Evolutionary conservation across 2,329 filamentous ascomycete species (phyloP).

Genomic region (Clonostachys byssicola): DNA sequence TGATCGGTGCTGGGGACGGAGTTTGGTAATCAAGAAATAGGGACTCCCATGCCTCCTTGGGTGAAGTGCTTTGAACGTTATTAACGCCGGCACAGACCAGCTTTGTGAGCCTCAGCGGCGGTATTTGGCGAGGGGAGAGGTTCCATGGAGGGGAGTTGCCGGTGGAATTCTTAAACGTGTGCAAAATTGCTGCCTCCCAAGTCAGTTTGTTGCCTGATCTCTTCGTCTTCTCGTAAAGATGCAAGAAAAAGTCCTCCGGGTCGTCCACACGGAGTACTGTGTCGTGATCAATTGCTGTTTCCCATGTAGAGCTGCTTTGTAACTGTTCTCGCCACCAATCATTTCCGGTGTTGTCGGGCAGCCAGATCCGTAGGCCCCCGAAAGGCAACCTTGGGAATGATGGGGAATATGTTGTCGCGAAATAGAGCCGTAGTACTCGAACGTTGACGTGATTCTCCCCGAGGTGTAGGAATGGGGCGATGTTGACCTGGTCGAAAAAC

Average conservation of each 20-base stretch:
- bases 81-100: constrained; percentile 12
- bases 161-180: constrained; percentile 20
- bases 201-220: neutral
- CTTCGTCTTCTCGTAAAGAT: constrained; percentile 6
- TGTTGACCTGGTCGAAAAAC: constrained; percentile 24
- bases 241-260: constrained; percentile 8
- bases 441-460: constrained; percentile 18
- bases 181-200: neutral
- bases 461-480: constrained; percentile 12
- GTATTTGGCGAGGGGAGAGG: constrained; percentile 27
- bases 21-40: constrained; percentile 3
- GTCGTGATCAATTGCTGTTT: constrained; percentile 2
- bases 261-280: constrained; percentile 6
- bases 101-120: constrained; percentile 17
- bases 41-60: constrained; percentile 6
- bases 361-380: constrained; percentile 6
- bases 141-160: constrained; percentile 32
- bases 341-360: neutral
- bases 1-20: neutral
- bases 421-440: constrained; percentile 18
- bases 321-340: neutral
- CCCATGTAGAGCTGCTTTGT: constrained; percentile 3
- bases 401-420: constrained; percentile 5
- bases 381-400: constrained; percentile 8
- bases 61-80: constrained; percentile 7